phyloP scores from a whole-genome alignment of 345 rosid species.

The Linum tenue region DNA sequence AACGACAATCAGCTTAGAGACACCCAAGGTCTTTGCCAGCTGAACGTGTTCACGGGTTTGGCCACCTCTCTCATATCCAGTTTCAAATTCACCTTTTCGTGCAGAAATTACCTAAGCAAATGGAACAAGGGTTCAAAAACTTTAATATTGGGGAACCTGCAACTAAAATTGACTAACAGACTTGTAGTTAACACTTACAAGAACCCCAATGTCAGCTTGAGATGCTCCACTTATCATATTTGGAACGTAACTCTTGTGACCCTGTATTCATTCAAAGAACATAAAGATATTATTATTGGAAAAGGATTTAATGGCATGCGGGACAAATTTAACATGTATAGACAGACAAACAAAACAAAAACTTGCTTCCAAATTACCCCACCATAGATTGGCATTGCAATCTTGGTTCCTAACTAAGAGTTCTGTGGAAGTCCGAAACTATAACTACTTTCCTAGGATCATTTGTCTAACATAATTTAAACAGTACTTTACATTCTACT shows the following conservation, averaged over 20 bases:
- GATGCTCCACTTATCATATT: slow-evolving; percentile 99
- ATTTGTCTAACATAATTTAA: too few species aligned
- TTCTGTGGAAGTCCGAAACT: too few species aligned
- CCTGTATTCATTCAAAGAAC: slow-evolving; percentile 34
- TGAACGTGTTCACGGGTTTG: slow-evolving; percentile 99
- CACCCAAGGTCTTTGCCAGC: slow-evolving; percentile 98
- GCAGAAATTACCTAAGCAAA: slow-evolving; percentile 78
- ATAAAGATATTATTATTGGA: too few species aligned
- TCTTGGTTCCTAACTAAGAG: too few species aligned
- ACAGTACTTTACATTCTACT: too few species aligned
- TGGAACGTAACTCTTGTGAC: slow-evolving; percentile 97
- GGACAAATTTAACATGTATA: neutral
- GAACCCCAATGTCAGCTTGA: slow-evolving; percentile 95
- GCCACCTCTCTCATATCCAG: slow-evolving; percentile 98
- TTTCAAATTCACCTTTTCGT: slow-evolving; percentile 97
- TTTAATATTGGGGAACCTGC: neutral
- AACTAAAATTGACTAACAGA: neutral
- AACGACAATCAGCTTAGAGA: slow-evolving; percentile 75
- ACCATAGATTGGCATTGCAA: too few species aligned
- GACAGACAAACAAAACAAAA: too few species aligned
- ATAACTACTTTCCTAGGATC: too few species aligned
- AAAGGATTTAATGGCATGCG: neutral
- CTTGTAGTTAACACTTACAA: slow-evolving; percentile 39
- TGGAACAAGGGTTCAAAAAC: neutral
- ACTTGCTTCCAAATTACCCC: too few species aligned